phyloP scores from a whole-genome alignment of 441 rosid species.

The Kokia cookei region DNA sequence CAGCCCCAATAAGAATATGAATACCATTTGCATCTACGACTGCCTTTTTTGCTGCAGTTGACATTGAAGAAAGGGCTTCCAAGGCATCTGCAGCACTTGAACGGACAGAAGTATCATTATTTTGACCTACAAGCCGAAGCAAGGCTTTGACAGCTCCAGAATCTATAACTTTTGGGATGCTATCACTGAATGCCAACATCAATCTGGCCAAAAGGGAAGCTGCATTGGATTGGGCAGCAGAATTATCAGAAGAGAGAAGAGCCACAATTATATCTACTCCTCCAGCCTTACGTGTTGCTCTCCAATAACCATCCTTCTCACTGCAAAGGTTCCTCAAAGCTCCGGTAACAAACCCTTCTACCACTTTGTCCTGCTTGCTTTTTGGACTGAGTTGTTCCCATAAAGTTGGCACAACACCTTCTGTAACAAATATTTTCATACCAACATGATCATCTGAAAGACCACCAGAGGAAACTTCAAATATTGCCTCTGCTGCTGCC shows the following conservation, averaged over 20 bases:
- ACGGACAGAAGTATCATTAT: conserved; percentile 53
- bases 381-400: conserved; percentile 73
- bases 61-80: conserved; percentile 73
- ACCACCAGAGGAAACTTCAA: conserved; percentile 78
- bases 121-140: conserved; percentile 52
- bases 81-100: conserved; percentile 83
- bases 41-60: conserved; percentile 53
- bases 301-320: conserved; percentile 75
- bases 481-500: conserved; percentile 82
- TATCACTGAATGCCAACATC: conserved; percentile 58
- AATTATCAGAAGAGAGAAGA: conserved; percentile 74
- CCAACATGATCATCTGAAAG: conserved; percentile 79
- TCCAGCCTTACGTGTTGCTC: conserved; percentile 63
- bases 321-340: conserved; percentile 88
- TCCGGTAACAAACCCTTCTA: conserved; percentile 78
- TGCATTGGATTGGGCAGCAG: conserved; percentile 76
- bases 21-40: conserved; percentile 61
- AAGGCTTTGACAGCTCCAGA: conserved; percentile 72
- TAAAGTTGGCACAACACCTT: conserved; percentile 74
- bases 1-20: conserved; percentile 63
- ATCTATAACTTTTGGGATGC: conserved; percentile 66
- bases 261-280: conserved; percentile 69
- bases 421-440: conserved; percentile 78
- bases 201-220: conserved; percentile 87
- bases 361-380: conserved; percentile 62